Evolutionary conservation across 176 grass and related monocot species (phyloP), one percentile per base, ranked within the genome.

Genomic region (Bolboschoenus planiculmis): DNA sequence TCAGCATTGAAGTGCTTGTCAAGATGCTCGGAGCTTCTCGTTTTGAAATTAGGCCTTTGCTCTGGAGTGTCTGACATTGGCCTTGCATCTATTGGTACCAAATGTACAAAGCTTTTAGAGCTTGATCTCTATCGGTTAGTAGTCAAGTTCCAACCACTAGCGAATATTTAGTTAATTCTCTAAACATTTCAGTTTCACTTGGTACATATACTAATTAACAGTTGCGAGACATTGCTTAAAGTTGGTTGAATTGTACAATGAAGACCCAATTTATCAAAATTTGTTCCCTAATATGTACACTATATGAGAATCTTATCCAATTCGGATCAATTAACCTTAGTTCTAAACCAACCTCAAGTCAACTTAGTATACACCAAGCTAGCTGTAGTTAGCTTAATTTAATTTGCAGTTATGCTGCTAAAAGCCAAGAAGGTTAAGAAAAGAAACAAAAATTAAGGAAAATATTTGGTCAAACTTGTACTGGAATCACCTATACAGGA

Each of bases 91-190:
- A 91, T 99, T 84, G 91, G 85, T 87, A 90, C 82, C 73, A 95
- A 83, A 42, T 93, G 89, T 83, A 77, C 61, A 85, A 91, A 93
- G 16, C 85, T 99, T 37, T 43, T 82, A 16, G 96, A 95, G 83
- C 90, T 99, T 78, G 96, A 99, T 78, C 89, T 99, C 42, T 99
- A 99, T 40, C 86, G 92, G 96, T 99, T 84, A 87, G 56, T 87
- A n/a, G n/a, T n/a, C 4, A 34, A 76, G 74, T 23, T 81, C 75
- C 27, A 53, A 4, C 26, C 6, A 51, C 10, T 50, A 20, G 27
- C 27, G 16, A 37, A 31, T 42, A 16, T 71, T 81, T 2, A 53
- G 46, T 7, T 89, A 30, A 27, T 81, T 27, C 16, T 63, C 18
- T 80, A 62, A 66, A 46, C 26, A 68, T 29, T 18, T 27, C 43